phyloP scores from a whole-genome alignment of 345 rosid genomes.

The Acer negundo region DNA sequence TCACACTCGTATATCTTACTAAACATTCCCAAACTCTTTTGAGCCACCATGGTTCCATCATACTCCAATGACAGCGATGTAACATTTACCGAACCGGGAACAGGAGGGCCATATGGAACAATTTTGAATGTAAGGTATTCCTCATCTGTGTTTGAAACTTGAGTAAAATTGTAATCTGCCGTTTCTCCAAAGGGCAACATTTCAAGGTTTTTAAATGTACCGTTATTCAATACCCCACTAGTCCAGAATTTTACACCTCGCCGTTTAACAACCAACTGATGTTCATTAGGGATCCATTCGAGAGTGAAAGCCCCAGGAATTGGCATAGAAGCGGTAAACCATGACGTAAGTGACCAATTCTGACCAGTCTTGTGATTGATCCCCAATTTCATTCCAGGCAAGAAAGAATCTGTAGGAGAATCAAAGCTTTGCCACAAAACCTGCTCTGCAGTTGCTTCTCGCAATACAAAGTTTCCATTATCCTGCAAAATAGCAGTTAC shows the following conservation, averaged over 20 bases:
- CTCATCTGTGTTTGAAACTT: background rate
- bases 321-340: background rate
- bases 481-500: background rate
- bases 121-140: background rate
- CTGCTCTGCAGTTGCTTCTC: background rate
- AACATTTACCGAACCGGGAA: background rate
- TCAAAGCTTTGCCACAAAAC: conserved; percentile 7
- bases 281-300: background rate
- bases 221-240: background rate
- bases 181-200: background rate
- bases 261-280: background rate
- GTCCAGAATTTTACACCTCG: background rate
- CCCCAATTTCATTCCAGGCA: conserved; percentile 3
- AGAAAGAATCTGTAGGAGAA: background rate
- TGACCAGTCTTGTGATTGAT: too few species aligned
- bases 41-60: background rate
- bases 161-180: background rate
- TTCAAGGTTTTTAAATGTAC: background rate
- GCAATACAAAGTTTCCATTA: conserved; percentile 7
- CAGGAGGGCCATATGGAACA: too few species aligned
- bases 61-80: background rate
- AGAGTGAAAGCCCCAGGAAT: conserved; percentile 1
- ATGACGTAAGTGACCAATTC: background rate
- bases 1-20: background rate
- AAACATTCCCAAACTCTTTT: background rate